Evolutionary conservation across 2,329 filamentous ascomycete species (phyloP), one percentile per base, ranked within the genome.

Genomic region (Colletotrichum incanum): DNA sequence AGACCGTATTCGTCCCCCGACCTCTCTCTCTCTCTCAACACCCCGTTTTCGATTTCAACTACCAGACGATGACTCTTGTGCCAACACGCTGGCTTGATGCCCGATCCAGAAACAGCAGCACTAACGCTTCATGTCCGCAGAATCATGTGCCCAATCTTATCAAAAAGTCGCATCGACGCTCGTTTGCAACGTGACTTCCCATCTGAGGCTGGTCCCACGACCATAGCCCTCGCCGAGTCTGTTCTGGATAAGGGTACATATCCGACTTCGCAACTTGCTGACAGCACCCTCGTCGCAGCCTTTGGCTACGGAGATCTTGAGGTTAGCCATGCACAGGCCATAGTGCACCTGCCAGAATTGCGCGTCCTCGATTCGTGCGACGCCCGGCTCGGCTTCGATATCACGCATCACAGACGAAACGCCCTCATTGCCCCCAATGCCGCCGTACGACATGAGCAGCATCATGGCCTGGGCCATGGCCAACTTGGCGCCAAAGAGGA

Each of bases 271-370:
- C 75, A 98, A 82, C 77, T 92, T 93, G 71, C 88, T 87, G 71
- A 97, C 84, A 7, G 92, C 89, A 18, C 92, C 90, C 73, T 96
- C 94, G 54, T 93, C 91, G 56, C 82, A 85, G 5, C 92, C 92
- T 74, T 84, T 85, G 5, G 84, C 80, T 34, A 98, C 89, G 71
- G 92, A 89, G 26, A 99, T 83, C 81, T 94, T 97, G 75, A 99
- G 82, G 79, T 97, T 98, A 11, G 96, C 96, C 93, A 98, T 97
- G 79, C 95, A 97, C 50, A 98, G 86, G 1, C 96, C 95, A 80
- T 98, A 98, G 82, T 99, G 96, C 18, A 98, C 96, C 84, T 99
- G 96, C 96, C 96, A 99, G 82, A 99, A 98, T 79, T 95, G 92
- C 1, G 95, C 96, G 78, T 98, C 95, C 70, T 98, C 94, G 58